Conservation (phyloP, 139 green algal genomes). For the Chlorella sp. region DNA sequence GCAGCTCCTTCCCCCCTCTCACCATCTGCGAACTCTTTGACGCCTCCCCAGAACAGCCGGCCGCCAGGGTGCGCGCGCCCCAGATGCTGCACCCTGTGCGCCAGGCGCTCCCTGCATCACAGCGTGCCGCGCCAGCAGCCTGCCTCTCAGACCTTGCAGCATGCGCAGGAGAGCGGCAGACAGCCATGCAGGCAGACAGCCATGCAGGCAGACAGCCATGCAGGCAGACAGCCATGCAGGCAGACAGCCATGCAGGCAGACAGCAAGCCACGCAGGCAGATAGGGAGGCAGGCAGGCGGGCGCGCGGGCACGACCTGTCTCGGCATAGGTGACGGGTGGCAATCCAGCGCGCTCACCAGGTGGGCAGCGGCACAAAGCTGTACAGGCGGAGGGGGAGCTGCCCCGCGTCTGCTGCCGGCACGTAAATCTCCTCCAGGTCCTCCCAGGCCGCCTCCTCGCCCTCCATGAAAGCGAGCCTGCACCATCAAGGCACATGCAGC, state of each 20-base stretch:
- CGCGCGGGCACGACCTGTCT: no score
- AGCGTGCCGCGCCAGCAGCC: no score
- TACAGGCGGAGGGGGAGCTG: constrained; percentile 42
- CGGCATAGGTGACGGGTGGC: no score
- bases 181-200: background rate
- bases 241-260: no score
- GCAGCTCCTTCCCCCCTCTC: background rate
- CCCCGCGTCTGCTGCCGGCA: constrained; percentile 42
- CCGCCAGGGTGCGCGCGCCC: constrained; percentile 45
- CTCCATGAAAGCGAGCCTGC: constrained; percentile 31
- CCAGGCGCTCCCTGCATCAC: constrained; percentile 43
- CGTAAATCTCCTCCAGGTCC: constrained; percentile 58
- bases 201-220: no score
- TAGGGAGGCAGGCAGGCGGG: no score
- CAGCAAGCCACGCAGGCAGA: no score
- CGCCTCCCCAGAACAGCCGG: constrained; percentile 59
- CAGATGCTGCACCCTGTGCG: constrained; percentile 23
- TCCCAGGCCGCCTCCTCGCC: constrained; percentile 43
- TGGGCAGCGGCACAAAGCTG: constrained; percentile 42
- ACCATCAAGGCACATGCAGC: no score
- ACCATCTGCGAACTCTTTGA: constrained; percentile 73
- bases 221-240: no score
- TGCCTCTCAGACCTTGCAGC: no score
- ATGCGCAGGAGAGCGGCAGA: background rate
- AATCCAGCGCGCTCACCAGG: constrained; percentile 47